Percentiles rank a stretch among this genome's conserved stretches.
Conservation (phyloP, 768 basidiomycete species). For the Mycena filopes region DNA sequence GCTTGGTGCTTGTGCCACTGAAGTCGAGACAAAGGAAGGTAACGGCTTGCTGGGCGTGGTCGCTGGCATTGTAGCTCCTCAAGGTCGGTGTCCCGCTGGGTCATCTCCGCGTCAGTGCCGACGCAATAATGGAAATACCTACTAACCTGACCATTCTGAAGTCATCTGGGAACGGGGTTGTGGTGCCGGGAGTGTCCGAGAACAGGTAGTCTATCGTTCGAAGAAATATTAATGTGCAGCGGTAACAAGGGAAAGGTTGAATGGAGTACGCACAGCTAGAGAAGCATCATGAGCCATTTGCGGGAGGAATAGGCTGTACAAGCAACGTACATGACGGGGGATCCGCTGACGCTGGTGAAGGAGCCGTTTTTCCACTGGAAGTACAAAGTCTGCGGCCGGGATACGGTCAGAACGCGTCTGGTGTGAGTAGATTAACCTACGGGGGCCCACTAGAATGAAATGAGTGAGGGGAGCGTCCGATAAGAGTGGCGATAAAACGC, state of each 20-base stretch:
- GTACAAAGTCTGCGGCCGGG: slow-evolving; percentile 55
- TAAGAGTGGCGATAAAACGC: slow-evolving; percentile 31
- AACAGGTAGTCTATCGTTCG: slow-evolving; percentile 57
- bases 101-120: not conserved
- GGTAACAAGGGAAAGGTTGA: slow-evolving; percentile 5
- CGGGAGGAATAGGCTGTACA: not conserved
- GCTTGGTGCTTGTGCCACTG: slow-evolving; percentile 42
- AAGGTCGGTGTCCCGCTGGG: slow-evolving; percentile 44
- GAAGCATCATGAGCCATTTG: not conserved
- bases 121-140: slow-evolving; percentile 1
- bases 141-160: slow-evolving; percentile 63
- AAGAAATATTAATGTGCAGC: not conserved
- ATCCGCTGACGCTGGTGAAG: slow-evolving; percentile 52
- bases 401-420: slow-evolving; percentile 24
- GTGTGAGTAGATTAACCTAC: slow-evolving; percentile 5
- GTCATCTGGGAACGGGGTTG: slow-evolving; percentile 66
- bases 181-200: slow-evolving; percentile 55
- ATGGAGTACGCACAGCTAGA: slow-evolving; percentile 34
- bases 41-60: slow-evolving; percentile 50
- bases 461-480: too few species aligned
- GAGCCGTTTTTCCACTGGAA: slow-evolving; percentile 65
- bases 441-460: slow-evolving; percentile 27
- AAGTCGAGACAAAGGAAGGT: slow-evolving; percentile 55
- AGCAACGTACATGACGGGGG: slow-evolving; percentile 46
- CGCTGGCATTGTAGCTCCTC: slow-evolving; percentile 44